Evolutionary conservation across 163 green algal species (phyloP).

Genomic region (Chlamydomonas reinhardtii): DNA sequence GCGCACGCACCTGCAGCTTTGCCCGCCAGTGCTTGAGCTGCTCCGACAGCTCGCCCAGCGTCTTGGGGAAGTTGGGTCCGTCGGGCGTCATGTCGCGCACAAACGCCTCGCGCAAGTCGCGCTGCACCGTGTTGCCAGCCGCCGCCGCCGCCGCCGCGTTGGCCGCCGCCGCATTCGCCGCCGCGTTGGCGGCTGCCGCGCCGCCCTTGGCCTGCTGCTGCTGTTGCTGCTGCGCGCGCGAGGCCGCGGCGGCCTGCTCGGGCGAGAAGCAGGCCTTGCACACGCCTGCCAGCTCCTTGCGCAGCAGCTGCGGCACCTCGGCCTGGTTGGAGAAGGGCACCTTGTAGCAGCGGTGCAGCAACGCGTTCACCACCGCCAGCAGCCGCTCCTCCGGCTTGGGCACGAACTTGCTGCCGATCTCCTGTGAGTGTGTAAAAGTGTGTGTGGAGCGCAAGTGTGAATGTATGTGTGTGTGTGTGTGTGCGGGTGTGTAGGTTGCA

Average conservation of each 20-base stretch:
- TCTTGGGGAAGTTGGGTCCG: slow-evolving; percentile 78
- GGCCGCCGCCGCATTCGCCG: background rate
- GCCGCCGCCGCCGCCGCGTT: background rate
- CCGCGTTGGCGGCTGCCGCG: background rate
- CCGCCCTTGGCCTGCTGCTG: background rate
- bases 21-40: slow-evolving; percentile 89
- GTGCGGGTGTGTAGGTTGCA: too few species aligned
- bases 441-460: too few species aligned
- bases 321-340: slow-evolving; percentile 74
- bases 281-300: slow-evolving; percentile 92
- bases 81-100: slow-evolving; percentile 91
- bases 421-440: too few species aligned
- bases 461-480: too few species aligned
- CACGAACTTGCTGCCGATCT: slow-evolving; percentile 85
- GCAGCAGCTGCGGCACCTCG: slow-evolving; percentile 83
- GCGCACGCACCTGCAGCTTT: slow-evolving; percentile 70
- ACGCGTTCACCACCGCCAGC: slow-evolving; percentile 93
- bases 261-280: slow-evolving; percentile 92
- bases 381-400: slow-evolving; percentile 93
- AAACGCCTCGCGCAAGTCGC: slow-evolving; percentile 82
- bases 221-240: background rate
- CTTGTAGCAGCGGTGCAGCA: slow-evolving; percentile 94
- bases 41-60: slow-evolving; percentile 89
- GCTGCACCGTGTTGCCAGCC: slow-evolving; percentile 25
- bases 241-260: slow-evolving; percentile 25